Percentiles rank a stretch among this genome's conserved stretches.
Evolutionary conservation across 768 basidiomycete species (phyloP).

Genomic region (Termitomyces sp.): DNA sequence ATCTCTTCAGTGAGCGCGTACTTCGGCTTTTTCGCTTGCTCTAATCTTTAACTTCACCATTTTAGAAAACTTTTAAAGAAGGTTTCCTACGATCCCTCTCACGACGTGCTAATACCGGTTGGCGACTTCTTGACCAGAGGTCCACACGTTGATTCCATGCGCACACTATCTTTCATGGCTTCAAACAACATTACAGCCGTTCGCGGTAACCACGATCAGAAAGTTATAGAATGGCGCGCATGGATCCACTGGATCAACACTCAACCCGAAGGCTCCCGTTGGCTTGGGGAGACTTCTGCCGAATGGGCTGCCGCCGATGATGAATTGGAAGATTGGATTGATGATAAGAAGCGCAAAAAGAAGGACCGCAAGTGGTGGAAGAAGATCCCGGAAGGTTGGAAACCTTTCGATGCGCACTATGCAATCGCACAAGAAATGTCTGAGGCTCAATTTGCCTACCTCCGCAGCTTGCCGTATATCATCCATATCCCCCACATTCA

Average conservation of each 20-base stretch:
- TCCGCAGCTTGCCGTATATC: slow-evolving; percentile 65
- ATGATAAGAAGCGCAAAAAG: slow-evolving; percentile 21
- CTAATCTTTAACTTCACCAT: not conserved
- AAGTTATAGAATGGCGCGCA: slow-evolving; percentile 80
- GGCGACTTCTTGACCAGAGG: slow-evolving; percentile 84
- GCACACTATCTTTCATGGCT: slow-evolving; percentile 61
- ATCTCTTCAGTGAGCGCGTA: slow-evolving; percentile 52
- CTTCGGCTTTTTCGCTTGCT: not conserved
- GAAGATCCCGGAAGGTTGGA: slow-evolving; percentile 63
- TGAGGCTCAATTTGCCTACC: slow-evolving; percentile 60
- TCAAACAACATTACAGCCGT: slow-evolving; percentile 67
- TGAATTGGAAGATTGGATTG: slow-evolving; percentile 33
- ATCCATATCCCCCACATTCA: slow-evolving; percentile 75
- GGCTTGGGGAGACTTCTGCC: slow-evolving; percentile 48
- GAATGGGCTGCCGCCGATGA: slow-evolving; percentile 32
- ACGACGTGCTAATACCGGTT: slow-evolving; percentile 72
- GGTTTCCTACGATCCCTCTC: slow-evolving; percentile 49
- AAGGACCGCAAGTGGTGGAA: slow-evolving; percentile 35
- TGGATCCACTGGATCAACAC: slow-evolving; percentile 79
- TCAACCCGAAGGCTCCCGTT: slow-evolving; percentile 39
- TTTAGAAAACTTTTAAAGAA: slow-evolving; percentile 56
- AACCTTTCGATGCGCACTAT: slow-evolving; percentile 74
- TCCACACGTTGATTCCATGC: slow-evolving; percentile 48
- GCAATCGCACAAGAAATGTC: slow-evolving; percentile 64
- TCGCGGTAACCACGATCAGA: slow-evolving; percentile 93